phyloP scores from a whole-genome alignment of 1,139 yeast genomes.

The Saccharomyces hybrid region DNA sequence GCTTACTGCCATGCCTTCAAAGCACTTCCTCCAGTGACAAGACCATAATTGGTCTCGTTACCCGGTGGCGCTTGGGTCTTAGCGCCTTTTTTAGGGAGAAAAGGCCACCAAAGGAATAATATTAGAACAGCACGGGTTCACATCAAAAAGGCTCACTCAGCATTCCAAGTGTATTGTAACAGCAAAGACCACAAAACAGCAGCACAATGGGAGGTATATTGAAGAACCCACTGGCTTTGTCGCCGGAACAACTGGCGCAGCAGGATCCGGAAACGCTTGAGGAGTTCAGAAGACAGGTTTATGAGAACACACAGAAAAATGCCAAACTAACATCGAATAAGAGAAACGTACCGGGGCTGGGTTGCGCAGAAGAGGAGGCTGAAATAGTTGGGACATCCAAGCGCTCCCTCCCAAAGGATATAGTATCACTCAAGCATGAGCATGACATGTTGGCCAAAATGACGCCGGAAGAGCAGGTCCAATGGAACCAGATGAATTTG shows the following conservation, averaged over 20 bases:
- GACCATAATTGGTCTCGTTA: background rate
- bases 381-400: constrained; percentile 5
- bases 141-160: background rate
- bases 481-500: constrained; percentile 67
- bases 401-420: constrained; percentile 26
- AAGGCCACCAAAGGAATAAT: background rate
- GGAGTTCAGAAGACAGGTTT: constrained; percentile 41
- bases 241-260: constrained; percentile 18
- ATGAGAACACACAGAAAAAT: constrained; percentile 42
- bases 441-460: constrained; percentile 10
- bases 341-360: constrained; percentile 7
- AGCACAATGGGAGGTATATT: constrained; percentile 35
- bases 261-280: constrained; percentile 36
- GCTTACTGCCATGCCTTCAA: background rate
- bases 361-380: constrained; percentile 2
- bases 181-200: background rate
- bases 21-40: background rate
- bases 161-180: background rate
- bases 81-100: background rate
- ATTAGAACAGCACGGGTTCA: background rate
- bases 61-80: background rate
- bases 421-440: constrained; percentile 23
- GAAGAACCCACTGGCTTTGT: constrained; percentile 30
- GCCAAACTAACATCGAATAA: constrained; percentile 31
- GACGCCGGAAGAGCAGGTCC: constrained; percentile 38